Conservation (phyloP, 2,329 filamentous ascomycete genomes). For the Penicillium sp. region DNA sequence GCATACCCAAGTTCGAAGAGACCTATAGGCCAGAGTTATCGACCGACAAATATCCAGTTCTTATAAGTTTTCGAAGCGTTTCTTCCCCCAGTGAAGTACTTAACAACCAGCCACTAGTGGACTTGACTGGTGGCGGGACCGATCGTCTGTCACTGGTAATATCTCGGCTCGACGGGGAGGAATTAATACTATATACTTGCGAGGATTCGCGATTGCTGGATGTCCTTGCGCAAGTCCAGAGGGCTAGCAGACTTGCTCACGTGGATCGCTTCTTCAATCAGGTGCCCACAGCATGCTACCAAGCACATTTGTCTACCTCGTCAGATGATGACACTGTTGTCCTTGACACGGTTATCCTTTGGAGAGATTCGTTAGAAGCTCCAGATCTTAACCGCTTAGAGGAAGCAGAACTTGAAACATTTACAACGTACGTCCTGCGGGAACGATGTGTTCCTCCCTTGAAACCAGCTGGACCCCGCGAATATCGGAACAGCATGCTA, state of each 20-base stretch:
- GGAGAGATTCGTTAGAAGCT: constrained; percentile 35
- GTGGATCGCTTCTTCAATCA: constrained; percentile 28
- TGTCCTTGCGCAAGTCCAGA: constrained; percentile 25
- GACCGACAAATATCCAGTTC: constrained; percentile 19
- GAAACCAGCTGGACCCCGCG: background rate
- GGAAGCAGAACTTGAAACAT: constrained; percentile 19
- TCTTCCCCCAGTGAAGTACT: background rate
- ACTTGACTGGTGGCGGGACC: constrained; percentile 2
- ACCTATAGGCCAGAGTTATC: background rate
- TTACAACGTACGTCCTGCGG: constrained; percentile 31
- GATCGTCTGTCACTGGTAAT: constrained; percentile 23
- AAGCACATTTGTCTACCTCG: constrained; percentile 24
- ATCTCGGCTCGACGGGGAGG: constrained; percentile 13
- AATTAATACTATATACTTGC: constrained; percentile 21
- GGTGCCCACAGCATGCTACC: constrained; percentile 31
- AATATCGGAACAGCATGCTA: constrained; percentile 14
- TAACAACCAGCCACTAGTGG: background rate
- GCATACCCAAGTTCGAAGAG: background rate
- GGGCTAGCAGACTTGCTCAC: constrained; percentile 20
- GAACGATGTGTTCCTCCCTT: constrained; percentile 14
- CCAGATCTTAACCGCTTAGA: constrained; percentile 20
- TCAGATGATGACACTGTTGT: constrained; percentile 22
- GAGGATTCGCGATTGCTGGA: constrained; percentile 15
- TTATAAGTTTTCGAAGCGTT: constrained; percentile 14
- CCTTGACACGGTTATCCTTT: constrained; percentile 34